Percentiles rank a stretch among this genome's conserved stretches.
Conservation (phyloP, 306 rosid species). For the Begonia peltatifolia region DNA sequence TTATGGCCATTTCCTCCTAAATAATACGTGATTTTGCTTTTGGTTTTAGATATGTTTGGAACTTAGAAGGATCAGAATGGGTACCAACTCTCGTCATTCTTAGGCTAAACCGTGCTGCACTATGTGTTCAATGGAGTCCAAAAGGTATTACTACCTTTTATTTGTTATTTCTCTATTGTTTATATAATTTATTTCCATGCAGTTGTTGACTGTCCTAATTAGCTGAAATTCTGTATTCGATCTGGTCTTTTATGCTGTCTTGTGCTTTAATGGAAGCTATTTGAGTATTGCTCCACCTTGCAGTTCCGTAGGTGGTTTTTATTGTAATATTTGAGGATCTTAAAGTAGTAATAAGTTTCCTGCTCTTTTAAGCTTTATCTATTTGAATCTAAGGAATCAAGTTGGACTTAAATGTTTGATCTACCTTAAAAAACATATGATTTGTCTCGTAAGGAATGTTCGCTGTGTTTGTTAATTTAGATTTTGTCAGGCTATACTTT, state of each 20-base stretch:
- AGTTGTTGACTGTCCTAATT: slow-evolving; percentile 3
- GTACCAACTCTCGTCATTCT: slow-evolving; percentile 90
- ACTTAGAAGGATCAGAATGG: slow-evolving; percentile 87
- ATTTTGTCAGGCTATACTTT: neutral
- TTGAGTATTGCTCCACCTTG: too few relatives aligned
- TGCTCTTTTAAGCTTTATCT: too few relatives aligned
- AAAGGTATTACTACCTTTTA: slow-evolving; percentile 41
- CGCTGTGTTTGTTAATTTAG: neutral
- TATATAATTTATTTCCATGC: slow-evolving; percentile 1
- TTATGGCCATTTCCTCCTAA: too few relatives aligned
- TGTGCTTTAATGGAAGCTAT: too few relatives aligned
- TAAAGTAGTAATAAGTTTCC: too few relatives aligned
- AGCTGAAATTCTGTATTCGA: neutral
- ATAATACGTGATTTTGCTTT: neutral
- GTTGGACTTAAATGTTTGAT: too few relatives aligned
- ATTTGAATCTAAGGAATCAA: too few relatives aligned
- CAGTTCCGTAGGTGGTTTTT: too few relatives aligned
- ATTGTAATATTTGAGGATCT: too few relatives aligned
- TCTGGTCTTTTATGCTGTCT: neutral
- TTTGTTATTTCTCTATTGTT: slow-evolving; percentile 5
- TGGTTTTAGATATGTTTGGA: slow-evolving; percentile 77
- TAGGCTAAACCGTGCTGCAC: slow-evolving; percentile 93
- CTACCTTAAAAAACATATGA: too few relatives aligned
- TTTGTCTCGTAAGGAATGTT: neutral
- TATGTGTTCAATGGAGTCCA: slow-evolving; percentile 97